Conservation (phyloP, 1,284 basidiomycete genomes). For the Microbotryomycetes sp. region DNA sequence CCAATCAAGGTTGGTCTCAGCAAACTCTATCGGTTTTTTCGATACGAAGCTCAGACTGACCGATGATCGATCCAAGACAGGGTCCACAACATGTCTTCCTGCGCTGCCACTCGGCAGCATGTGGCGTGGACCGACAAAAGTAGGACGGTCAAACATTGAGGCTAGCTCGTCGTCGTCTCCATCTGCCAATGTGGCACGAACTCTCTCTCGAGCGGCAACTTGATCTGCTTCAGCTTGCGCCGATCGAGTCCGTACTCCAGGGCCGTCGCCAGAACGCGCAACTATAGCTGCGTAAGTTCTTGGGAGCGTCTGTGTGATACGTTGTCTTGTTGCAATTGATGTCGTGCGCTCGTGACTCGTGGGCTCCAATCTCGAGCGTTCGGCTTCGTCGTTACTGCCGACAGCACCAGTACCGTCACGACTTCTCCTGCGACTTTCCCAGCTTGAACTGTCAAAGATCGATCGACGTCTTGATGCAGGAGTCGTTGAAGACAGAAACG, state of each 20-base stretch:
- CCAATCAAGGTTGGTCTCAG: too few species aligned
- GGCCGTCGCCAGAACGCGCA: too few species aligned
- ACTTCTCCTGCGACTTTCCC: too few species aligned
- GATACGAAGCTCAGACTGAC: neutral
- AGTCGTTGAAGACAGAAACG: neutral
- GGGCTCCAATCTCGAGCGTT: neutral
- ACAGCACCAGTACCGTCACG: too few species aligned
- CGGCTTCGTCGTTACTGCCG: neutral
- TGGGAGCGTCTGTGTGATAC: neutral
- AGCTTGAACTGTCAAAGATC: neutral
- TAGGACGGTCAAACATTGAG: neutral
- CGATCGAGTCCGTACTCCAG: too few species aligned
- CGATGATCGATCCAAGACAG: neutral
- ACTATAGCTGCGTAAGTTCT: neutral
- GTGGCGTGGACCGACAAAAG: neutral
- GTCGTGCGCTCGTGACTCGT: neutral
- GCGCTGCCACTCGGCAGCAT: constrained; percentile 28
- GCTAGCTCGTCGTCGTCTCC: neutral
- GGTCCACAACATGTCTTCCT: constrained; percentile 7
- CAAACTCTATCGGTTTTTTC: too few species aligned
- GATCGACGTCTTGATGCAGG: neutral
- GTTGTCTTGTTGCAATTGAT: neutral
- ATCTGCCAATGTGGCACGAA: neutral
- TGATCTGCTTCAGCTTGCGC: too few species aligned
- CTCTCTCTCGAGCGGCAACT: constrained; percentile 1